These are phyloP conservation scores for Dentipellis sp. DNA, from an alignment of 768 basidiomycete species.

Conservation along the genomic window DNA sequence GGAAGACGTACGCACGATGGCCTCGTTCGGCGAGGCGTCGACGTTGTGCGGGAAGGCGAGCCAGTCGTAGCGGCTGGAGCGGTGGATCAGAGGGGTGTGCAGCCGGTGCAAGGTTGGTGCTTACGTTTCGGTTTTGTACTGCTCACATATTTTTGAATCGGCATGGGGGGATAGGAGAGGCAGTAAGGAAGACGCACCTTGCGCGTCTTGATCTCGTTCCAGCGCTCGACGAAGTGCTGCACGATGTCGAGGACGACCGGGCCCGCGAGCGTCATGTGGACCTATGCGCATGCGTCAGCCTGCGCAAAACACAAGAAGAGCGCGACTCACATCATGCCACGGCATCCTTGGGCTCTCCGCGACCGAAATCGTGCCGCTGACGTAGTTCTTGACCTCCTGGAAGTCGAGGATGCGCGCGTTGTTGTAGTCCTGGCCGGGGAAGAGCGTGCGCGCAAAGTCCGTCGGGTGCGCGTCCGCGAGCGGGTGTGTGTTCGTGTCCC, in stretches of 20 bases:
- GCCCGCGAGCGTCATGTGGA: conserved; percentile 79
- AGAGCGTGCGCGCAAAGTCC: conserved; percentile 70
- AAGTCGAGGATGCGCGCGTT: conserved; percentile 85
- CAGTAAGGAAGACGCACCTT: conserved; percentile 35
- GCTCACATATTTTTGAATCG: background rate
- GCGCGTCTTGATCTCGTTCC: conserved; percentile 84
- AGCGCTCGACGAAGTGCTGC: conserved; percentile 89
- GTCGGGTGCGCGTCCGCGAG: conserved; percentile 91
- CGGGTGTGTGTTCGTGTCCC: conserved; percentile 89
- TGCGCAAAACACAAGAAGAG: background rate
- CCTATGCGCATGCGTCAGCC: conserved; percentile 26
- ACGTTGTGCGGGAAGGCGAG: conserved; percentile 76
- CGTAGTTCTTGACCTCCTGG: conserved; percentile 66
- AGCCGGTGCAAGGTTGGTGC: too few species aligned
- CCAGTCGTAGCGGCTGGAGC: conserved; percentile 45
- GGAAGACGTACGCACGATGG: conserved; percentile 42
- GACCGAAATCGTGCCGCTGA: conserved; percentile 58
- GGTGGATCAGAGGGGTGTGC: background rate
- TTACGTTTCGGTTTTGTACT: conserved; percentile 37
- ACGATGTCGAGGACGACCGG: conserved; percentile 82
- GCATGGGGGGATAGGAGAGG: background rate
- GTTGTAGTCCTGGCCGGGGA: conserved; percentile 93
- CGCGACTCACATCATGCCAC: conserved; percentile 80
- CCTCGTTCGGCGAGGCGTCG: conserved; percentile 50
- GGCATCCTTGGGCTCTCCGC: conserved; percentile 76